These are phyloP conservation scores for Pulveroboletus frians DNA, from an alignment of 768 basidiomycete species.

Conservation along the genomic window DNA sequence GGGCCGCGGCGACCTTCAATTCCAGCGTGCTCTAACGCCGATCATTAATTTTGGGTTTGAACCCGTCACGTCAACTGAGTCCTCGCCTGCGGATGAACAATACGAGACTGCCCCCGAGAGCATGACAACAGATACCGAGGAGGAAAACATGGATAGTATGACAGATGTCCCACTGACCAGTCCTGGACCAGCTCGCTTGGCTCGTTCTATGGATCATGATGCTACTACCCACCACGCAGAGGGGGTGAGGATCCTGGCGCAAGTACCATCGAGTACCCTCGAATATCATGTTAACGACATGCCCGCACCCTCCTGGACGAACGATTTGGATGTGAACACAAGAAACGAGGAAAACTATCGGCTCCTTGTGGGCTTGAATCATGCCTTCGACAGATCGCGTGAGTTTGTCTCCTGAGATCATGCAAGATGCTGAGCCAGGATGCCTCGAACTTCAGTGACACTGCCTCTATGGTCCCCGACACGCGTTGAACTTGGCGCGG, in stretches of 20 bases:
- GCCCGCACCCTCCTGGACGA: slow-evolving; percentile 31
- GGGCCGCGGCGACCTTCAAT: slow-evolving; percentile 17
- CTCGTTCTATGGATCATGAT: background rate
- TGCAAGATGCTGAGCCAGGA: background rate
- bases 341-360: slow-evolving; percentile 66
- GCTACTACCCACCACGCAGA: slow-evolving; percentile 3
- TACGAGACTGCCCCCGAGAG: slow-evolving; percentile 28
- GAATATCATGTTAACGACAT: background rate
- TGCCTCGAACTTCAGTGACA: slow-evolving; percentile 38
- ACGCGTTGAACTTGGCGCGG: slow-evolving; percentile 58
- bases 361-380: slow-evolving; percentile 45
- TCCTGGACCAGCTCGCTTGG: slow-evolving; percentile 2
- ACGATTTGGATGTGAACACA: slow-evolving; percentile 37
- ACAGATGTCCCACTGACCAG: slow-evolving; percentile 15
- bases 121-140: slow-evolving; percentile 17
- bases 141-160: slow-evolving; percentile 11
- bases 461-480: slow-evolving; percentile 70
- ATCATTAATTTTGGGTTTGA: background rate
- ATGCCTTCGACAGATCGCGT: slow-evolving; percentile 68
- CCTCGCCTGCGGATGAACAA: slow-evolving; percentile 19
- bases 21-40: background rate
- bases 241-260: slow-evolving; percentile 15
- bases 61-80: slow-evolving; percentile 6
- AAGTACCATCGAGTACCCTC: background rate
- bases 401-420: slow-evolving; percentile 24